A percentile compares a stretch with the other conserved stretches of the same genome.
phyloP scores from a whole-genome alignment of 495 filamentous ascomycete genomes.

The Penicillium crystallinum region DNA sequence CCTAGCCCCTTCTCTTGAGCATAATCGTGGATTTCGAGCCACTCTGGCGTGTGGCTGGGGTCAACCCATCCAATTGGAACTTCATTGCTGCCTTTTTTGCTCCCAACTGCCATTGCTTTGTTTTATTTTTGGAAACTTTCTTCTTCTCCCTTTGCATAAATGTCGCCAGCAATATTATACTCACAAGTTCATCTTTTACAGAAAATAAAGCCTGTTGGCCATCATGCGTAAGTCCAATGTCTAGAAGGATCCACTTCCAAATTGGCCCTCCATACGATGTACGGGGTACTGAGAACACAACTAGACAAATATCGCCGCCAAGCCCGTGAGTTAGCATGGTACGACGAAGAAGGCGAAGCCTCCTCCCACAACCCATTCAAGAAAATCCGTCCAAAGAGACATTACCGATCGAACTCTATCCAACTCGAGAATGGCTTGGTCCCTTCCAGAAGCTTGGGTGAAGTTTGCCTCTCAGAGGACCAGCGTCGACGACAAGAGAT shows the following conservation, averaged over 20 bases:
- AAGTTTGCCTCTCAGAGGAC: constrained; percentile 26
- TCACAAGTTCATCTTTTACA: neutral
- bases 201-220: neutral
- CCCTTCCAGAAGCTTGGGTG: constrained; percentile 19
- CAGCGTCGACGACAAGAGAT: constrained; percentile 24
- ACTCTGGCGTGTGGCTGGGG: neutral
- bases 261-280: neutral
- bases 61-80: neutral
- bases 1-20: neutral
- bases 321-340: constrained; percentile 45
- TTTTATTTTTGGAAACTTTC: neutral
- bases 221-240: constrained; percentile 4
- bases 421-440: constrained; percentile 26
- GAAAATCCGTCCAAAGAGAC: constrained; percentile 30
- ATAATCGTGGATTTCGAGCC: neutral
- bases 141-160: neutral
- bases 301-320: constrained; percentile 43
- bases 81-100: neutral
- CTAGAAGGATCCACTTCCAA: neutral
- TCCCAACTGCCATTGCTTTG: neutral
- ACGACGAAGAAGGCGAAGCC: constrained; percentile 39
- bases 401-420: constrained; percentile 26
- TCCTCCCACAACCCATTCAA: constrained; percentile 48
- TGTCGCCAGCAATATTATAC: neutral
- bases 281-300: constrained; percentile 2